Percentiles rank a stretch among this genome's conserved stretches.
phyloP scores from a whole-genome alignment of 192 early-diverging fungal genomes.

The Coemansia pectinata region DNA sequence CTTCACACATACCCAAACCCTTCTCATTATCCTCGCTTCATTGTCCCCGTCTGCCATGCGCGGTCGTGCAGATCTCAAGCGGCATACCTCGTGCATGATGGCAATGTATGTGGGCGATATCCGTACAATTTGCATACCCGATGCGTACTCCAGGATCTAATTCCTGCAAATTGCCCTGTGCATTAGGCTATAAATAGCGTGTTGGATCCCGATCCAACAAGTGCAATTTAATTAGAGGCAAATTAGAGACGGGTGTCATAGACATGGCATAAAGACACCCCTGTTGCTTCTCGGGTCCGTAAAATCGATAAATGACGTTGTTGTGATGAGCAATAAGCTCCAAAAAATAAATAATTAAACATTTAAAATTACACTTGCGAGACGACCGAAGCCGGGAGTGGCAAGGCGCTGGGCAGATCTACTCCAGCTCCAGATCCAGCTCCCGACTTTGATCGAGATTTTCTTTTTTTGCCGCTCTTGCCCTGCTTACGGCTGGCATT shows the following conservation, averaged over 20 bases:
- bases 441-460: slow-evolving; percentile 10
- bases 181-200: neutral
- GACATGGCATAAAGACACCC: neutral
- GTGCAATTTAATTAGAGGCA: neutral
- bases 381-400: slow-evolving; percentile 34
- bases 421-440: neutral
- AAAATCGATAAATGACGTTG: neutral
- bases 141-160: neutral
- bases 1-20: neutral
- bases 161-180: neutral
- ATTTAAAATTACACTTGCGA: slow-evolving; percentile 48
- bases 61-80: neutral
- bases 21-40: neutral
- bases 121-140: neutral
- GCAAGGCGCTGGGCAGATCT: slow-evolving; percentile 22
- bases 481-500: slow-evolving; percentile 3
- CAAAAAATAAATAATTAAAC: neutral
- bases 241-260: neutral
- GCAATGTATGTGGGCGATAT: neutral
- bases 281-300: neutral
- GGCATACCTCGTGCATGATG: neutral
- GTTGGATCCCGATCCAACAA: neutral
- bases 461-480: slow-evolving; percentile 35
- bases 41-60: neutral
- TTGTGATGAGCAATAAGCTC: neutral